These are phyloP conservation scores for Colletotrichum scovillei DNA, from an alignment of 2,329 filamentous ascomycete genomes.

Conservation along the genomic window DNA sequence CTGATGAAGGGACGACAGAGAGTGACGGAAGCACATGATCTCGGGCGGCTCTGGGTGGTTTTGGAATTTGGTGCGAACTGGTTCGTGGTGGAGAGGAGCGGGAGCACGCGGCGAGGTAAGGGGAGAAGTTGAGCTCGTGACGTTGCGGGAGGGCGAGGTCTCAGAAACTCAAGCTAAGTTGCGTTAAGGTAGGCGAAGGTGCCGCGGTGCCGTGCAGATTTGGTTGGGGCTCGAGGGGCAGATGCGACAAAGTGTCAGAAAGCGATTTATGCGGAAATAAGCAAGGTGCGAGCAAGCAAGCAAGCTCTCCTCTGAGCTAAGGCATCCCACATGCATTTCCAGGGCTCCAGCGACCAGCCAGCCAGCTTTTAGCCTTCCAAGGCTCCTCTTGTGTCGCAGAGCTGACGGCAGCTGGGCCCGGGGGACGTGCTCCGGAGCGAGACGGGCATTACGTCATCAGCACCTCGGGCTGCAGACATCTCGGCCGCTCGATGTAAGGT, in stretches of 20 bases:
- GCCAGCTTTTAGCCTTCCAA: too few relatives aligned
- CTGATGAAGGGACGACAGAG: conserved; percentile 14
- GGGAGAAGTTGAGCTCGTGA: conserved; percentile 23
- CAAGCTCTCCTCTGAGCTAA: background rate
- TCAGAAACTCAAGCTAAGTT: conserved; percentile 3
- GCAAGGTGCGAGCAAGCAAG: background rate
- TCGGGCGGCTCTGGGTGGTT: conserved; percentile 13
- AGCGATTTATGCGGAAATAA: conserved; percentile 7
- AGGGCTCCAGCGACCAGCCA: too few relatives aligned
- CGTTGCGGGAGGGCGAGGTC: conserved; percentile 19
- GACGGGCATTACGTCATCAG: conserved; percentile 15
- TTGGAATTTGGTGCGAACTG: background rate
- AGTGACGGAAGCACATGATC: conserved; percentile 33
- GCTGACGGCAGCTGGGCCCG: background rate
- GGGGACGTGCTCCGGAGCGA: conserved; percentile 8
- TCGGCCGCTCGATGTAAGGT: background rate
- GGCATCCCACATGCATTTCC: background rate
- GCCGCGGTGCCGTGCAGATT: background rate
- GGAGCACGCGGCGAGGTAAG: conserved; percentile 27
- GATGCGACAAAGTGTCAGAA: conserved; percentile 22
- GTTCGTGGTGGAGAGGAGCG: conserved; percentile 6
- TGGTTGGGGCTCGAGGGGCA: background rate
- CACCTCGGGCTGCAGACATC: background rate
- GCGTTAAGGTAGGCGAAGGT: background rate
- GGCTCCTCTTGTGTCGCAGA: background rate